phyloP scores from a whole-genome alignment of 164 flowering plant species.

The Paratinospora sagittata region DNA sequence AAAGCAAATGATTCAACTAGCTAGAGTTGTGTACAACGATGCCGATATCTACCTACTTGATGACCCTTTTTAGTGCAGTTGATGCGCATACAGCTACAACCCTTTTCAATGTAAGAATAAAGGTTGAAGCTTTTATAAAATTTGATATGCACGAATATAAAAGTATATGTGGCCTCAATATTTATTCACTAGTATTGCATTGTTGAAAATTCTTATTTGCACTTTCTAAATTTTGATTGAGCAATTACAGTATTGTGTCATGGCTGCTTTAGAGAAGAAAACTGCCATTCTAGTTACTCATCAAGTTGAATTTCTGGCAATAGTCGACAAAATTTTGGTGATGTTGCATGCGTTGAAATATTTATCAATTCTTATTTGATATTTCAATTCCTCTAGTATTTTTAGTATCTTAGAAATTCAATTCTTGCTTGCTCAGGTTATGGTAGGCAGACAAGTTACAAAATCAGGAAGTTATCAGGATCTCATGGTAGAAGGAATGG shows the following conservation, averaged over 20 bases:
- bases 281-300: slow-evolving; percentile 86
- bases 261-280: slow-evolving; percentile 50
- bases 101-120: slow-evolving; percentile 1
- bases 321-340: slow-evolving; percentile 68
- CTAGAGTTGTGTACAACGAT: neutral
- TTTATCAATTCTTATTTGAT: neutral
- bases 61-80: neutral
- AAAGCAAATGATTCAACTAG: slow-evolving; percentile 67
- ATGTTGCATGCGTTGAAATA: neutral
- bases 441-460: slow-evolving; percentile 56
- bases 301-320: slow-evolving; percentile 84
- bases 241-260: slow-evolving; percentile 61
- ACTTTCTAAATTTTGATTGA: too few relatives aligned
- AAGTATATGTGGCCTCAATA: too few relatives aligned
- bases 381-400: too few relatives aligned
- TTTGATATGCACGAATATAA: too few relatives aligned
- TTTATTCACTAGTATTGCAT: too few relatives aligned
- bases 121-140: too few relatives aligned
- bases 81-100: neutral
- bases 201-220: too few relatives aligned
- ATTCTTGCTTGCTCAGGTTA: too few relatives aligned
- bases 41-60: neutral
- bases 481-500: slow-evolving; percentile 50
- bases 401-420: too few relatives aligned
- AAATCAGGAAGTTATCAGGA: slow-evolving; percentile 68